Evolutionary conservation across 1,284 basidiomycete genomes (phyloP), one percentile per base, ranked within the genome.

Genomic region (Tilletia caries): DNA sequence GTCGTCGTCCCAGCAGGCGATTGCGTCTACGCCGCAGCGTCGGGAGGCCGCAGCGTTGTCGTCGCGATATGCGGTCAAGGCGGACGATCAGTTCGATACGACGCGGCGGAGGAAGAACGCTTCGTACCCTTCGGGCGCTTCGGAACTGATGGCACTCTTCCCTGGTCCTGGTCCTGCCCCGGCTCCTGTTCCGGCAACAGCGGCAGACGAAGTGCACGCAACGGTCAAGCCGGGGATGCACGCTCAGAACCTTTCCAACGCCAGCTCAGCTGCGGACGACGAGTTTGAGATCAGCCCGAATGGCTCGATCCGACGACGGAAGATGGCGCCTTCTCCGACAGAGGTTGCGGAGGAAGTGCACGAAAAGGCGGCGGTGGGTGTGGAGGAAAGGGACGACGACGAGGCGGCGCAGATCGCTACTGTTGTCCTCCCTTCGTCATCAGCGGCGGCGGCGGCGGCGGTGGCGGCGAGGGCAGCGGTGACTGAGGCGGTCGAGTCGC

Each of bases 251-350:
- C 8, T 37, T 5, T 62, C 58, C 27, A 62, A n/a, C 15, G 23
- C 58, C 8, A 62, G 32, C 15, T 34, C 58, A 10, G 20, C 58
- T 33, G 58, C 58, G 20, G 32, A 62, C n/a, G 58, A 62, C 23
- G 58, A 62, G 32, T 33, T 34, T 23, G 58, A 62, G 58, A 62
- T 62, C 32, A 62, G 58, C n/a, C 27, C 27, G 8, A 62, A 29
- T 20, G 58, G 58, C 18, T 62, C 58, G 27, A 62, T 62, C 18
- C 58, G 58, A 32, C 27, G 58, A 18, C 10, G 23, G 32, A 8
- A 62, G 2, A 5, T 29, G 58, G 18, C 58, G 1, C 27, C 27
- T 12, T 20, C 29, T 34, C 4, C 33, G 33, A 12, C 13, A 15
- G 58, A 20, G 32, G 2, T 2, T 6, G 33, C 20, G 58, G 33